Conservation (phyloP, 2,329 filamentous ascomycete genomes). For the Malbranchea zuffiana region DNA sequence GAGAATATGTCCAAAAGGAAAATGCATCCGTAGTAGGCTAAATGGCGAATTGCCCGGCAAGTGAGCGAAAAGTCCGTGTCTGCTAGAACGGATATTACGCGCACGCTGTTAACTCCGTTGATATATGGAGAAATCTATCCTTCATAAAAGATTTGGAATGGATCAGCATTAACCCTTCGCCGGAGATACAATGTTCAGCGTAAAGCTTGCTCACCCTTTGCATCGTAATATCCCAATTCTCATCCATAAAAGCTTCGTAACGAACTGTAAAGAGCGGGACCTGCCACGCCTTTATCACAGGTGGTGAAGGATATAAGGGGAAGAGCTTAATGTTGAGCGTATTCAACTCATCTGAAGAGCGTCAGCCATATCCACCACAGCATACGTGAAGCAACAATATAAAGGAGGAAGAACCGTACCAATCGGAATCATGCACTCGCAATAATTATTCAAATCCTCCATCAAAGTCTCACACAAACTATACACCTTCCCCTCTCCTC, state of each 20-base stretch:
- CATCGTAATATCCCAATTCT: constrained; percentile 46
- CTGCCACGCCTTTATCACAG: constrained; percentile 73
- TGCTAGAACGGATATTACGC: constrained; percentile 71
- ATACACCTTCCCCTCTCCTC: constrained; percentile 44
- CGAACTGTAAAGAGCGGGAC: constrained; percentile 66
- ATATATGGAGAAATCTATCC: constrained; percentile 65
- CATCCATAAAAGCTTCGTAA: constrained; percentile 42
- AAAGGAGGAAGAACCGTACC: constrained; percentile 44
- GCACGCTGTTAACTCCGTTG: constrained; percentile 81
- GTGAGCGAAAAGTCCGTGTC: constrained; percentile 81
- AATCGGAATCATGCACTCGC: constrained; percentile 96
- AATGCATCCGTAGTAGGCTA: constrained; percentile 86
- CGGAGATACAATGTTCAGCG: neutral
- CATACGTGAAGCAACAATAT: neutral
- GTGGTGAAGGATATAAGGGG: constrained; percentile 65
- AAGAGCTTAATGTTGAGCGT: constrained; percentile 96
- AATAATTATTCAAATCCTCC: constrained; percentile 92
- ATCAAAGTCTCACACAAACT: constrained; percentile 75
- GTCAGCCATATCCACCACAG: constrained; percentile 9
- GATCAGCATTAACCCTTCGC: neutral
- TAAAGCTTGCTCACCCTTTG: constrained; percentile 32
- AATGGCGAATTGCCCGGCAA: constrained; percentile 73
- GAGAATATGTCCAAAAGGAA: constrained; percentile 90
- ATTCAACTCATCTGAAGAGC: constrained; percentile 64
- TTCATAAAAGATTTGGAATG: constrained; percentile 1